Evolutionary conservation across 2,329 filamentous ascomycete genomes (phyloP).

Genomic region (Venturia oleaginea): DNA sequence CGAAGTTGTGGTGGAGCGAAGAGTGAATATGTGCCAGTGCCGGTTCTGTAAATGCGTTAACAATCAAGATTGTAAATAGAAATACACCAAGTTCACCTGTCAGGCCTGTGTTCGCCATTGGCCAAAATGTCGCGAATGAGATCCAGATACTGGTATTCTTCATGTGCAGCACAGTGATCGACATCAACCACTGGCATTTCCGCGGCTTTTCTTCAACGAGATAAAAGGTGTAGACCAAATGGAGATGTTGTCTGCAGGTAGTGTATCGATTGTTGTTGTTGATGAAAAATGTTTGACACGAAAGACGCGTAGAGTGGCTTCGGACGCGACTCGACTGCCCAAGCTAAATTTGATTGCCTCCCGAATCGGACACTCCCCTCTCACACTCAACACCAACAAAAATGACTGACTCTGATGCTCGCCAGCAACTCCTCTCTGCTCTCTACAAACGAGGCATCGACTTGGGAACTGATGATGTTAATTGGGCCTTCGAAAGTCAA

Average conservation of each 20-base stretch:
- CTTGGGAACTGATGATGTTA: constrained; percentile 37
- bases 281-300: background rate
- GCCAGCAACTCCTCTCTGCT: constrained; percentile 28
- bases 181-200: too few relatives aligned
- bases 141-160: constrained; percentile 90
- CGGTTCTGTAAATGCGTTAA: constrained; percentile 51
- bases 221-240: too few relatives aligned
- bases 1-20: constrained; percentile 82
- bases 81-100: constrained; percentile 48
- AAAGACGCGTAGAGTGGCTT: background rate
- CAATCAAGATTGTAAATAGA: background rate
- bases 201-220: too few relatives aligned
- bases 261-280: background rate
- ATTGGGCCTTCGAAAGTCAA: constrained; percentile 37
- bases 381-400: background rate
- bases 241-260: background rate
- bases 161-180: too few relatives aligned
- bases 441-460: constrained; percentile 36
- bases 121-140: constrained; percentile 78
- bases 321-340: too few relatives aligned
- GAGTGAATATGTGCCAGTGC: constrained; percentile 83
- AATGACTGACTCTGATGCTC: constrained; percentile 6
- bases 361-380: background rate
- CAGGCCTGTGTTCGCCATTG: constrained; percentile 77
- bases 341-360: too few relatives aligned